Evolutionary conservation across 2,329 filamentous ascomycete genomes (phyloP).

Genomic region (Fusarium sp.): DNA sequence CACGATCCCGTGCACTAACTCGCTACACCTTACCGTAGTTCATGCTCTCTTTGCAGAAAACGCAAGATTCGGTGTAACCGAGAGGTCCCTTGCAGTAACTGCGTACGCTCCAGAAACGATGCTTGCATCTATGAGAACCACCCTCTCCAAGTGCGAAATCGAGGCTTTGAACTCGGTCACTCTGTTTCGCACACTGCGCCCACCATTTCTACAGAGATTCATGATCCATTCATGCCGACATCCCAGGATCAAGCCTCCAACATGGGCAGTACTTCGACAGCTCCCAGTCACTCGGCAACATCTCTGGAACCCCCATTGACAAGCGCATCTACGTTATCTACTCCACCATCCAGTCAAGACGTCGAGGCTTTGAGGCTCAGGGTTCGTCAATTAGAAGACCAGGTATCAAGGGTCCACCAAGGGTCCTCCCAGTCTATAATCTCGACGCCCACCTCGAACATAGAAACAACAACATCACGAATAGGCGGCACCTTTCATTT

Average conservation of each 20-base stretch:
- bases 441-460: constrained; percentile 25
- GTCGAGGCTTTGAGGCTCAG: constrained; percentile 20
- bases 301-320: not conserved
- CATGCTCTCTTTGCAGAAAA: constrained; percentile 54
- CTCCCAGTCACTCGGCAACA: not conserved
- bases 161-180: not conserved
- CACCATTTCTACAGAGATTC: fast-evolving
- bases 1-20: not conserved
- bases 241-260: constrained; percentile 2
- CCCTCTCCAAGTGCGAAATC: not conserved
- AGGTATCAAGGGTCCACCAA: not conserved
- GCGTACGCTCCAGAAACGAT: constrained; percentile 49
- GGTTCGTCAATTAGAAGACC: constrained; percentile 26
- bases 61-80: constrained; percentile 58
- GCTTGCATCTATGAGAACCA: constrained; percentile 49
- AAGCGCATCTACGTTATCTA: constrained; percentile 8
- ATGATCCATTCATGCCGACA: not conserved
- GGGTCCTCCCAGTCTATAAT: not conserved
- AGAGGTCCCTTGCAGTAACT: constrained; percentile 54
- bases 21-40: constrained; percentile 39
- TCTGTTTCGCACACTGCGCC: not conserved
- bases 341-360: constrained; percentile 20
- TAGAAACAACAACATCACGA: constrained; percentile 51
- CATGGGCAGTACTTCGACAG: not conserved
- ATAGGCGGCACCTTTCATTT: constrained; percentile 57